A percentile compares a stretch with the other conserved stretches of the same genome.
Evolutionary conservation across 306 rosid species (phyloP).

Genomic region (Glycine tomentella): DNA sequence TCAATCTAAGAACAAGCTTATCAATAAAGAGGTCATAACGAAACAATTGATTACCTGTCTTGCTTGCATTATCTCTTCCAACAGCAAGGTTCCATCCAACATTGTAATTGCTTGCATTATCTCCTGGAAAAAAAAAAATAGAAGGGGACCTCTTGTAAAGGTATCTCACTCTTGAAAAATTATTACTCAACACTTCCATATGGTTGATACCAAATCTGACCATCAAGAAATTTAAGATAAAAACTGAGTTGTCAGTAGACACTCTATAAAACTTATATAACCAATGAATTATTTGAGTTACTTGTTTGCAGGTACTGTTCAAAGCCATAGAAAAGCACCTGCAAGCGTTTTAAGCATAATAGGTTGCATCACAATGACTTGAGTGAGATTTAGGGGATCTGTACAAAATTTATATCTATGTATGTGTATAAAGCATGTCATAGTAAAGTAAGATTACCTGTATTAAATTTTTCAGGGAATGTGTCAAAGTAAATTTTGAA

Average conservation of each 20-base stretch:
- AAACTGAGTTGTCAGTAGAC: not conserved
- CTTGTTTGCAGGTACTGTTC: conserved; percentile 15
- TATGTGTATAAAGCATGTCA: conserved; percentile 30
- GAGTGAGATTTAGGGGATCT: conserved; percentile 22
- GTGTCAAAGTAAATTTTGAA: too few species aligned
- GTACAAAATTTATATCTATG: conserved; percentile 10
- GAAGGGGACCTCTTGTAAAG: conserved; percentile 7
- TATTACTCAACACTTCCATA: conserved; percentile 26
- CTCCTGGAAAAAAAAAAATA: not conserved
- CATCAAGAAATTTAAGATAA: conserved; percentile 30
- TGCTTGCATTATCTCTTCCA: conserved; percentile 81
- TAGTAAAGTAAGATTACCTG: conserved; percentile 61
- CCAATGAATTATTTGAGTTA: conserved; percentile 19
- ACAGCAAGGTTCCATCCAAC: conserved; percentile 71
- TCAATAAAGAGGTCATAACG: too few species aligned
- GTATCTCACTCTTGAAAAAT: not conserved
- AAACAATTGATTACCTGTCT: conserved; percentile 62
- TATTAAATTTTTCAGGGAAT: too few species aligned
- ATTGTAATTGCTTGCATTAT: conserved; percentile 63
- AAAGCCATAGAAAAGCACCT: conserved; percentile 28
- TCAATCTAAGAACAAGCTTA: too few species aligned
- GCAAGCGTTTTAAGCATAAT: conserved; percentile 34
- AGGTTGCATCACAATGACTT: conserved; percentile 29
- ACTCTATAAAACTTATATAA: conserved; percentile 6
- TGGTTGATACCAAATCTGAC: conserved; percentile 8